Base-by-base conservation (phyloP, 1,284 basidiomycete genomes). In the Leccinum subatratum region DNA sequence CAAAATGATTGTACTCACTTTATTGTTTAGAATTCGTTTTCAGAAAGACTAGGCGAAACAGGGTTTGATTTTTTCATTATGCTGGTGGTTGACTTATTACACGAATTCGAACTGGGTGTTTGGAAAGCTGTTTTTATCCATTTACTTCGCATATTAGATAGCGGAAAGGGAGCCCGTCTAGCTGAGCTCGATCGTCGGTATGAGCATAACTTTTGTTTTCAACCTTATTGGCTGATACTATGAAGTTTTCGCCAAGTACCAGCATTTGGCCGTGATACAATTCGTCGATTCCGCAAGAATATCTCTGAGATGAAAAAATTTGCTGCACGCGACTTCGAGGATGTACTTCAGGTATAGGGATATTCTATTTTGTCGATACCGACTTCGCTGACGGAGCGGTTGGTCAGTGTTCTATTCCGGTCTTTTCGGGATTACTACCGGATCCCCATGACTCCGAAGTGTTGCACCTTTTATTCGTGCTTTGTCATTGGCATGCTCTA, bases 301-400 rank as follows among this genome's bases (percentile, higher is more conserved):
- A 63, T 68, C 0, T 77, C 73, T 6, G 75, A 74, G 59, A 72
- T 77, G 73, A 76, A 74, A 62, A 73, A 70, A 39, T 45, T 77
- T 14, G 77, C 75, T n/a, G 76, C 73, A 6, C 57, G 70, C 2
- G 74, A 77, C 34, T 77, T 72, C 62, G 74, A 78, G 63, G 74
- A 75, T 64, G 37, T 75, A 6, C 37, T 75, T 0, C 69, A 74
- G 66, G 74, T 63, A 42, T 42, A 25, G 25, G 25, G 39, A 18
- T 42, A 42, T 42, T 18, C 39, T 42, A 42, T 42, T 42, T 42
- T 42, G 39, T 42, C 16, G 39, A 42, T 42, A 42, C 39, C 39
- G 39, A 42, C 39, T 42, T 42, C 39, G 39, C 39, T 42, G 39
- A 42, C 39, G 39, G 39, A 42, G 39, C 39, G 39, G 39, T 42